Evolutionary conservation across 73 alveolate species (phyloP), one percentile per base, ranked within the genome.

Genomic region (Tetrahymena thermophila): DNA sequence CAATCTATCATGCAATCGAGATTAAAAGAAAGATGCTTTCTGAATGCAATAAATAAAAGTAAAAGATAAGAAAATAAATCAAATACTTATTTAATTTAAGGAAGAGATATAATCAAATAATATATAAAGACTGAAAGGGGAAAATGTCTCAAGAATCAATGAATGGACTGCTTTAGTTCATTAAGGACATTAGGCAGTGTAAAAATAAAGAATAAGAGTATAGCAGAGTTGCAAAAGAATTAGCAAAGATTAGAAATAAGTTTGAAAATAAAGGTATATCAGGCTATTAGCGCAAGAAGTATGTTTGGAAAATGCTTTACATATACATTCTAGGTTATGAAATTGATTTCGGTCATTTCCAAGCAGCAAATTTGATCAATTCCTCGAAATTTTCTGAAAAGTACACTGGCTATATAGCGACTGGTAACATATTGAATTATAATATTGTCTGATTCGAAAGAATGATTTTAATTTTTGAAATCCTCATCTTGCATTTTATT

Each of bases 361-460:
- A 98, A 96, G 98, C 99, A 55, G 97, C 98, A 85, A 98, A 97
- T 96, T 97, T 99, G 89, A 98, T 99, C 50, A 98, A 98, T 94
- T 98, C 99, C 28, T 95, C 98, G 15, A 99, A 99, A 97, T 98
- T 97, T 96, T 95, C 99, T 85, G 99, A 99, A 96, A 99, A 99
- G 96, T 98, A 98, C 97, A 98, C 99, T 85, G 99, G 99, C 43
- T 99, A 99, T 95, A 98, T 99, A 43, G 99, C 99, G 25, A 98
- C 99, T 85, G 89, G 89, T 71, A 71, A 25, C 6, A 19, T 50
- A 19, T 50, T 50, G 6, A 50, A 50, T 50, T 50, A 50, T 11
- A 50, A 5, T 50, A 50, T 50, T 21, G 0, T 11, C 28, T 10
- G 10, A 40, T 9, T 4, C 10, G 11, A 40, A 6, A 4, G 44